Percentiles rank a stretch among this genome's conserved stretches.
Conservation (phyloP, 345 rosid species). For the Toxicodendron radicans region DNA sequence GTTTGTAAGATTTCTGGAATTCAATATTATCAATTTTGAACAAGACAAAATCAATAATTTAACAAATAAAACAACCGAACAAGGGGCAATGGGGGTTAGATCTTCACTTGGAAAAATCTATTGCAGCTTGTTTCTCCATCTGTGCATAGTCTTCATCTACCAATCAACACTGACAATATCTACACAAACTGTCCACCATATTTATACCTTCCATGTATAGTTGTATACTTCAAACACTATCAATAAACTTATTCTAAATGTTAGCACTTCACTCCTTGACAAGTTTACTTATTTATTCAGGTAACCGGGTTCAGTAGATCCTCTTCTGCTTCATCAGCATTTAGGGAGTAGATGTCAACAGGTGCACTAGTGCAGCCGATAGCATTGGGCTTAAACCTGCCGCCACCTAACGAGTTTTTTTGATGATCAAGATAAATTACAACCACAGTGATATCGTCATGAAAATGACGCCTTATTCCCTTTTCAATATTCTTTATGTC, state of each 20-base stretch:
- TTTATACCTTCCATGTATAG: not conserved
- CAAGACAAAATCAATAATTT: slow-evolving; percentile 8
- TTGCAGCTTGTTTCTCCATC: slow-evolving; percentile 5
- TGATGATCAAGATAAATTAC: slow-evolving; percentile 75
- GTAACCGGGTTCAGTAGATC: slow-evolving; percentile 27
- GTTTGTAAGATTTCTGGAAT: slow-evolving; percentile 9
- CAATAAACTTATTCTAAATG: slow-evolving; percentile 12
- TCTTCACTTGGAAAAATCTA: slow-evolving; percentile 21
- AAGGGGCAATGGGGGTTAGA: slow-evolving; percentile 12
- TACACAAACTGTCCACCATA: slow-evolving; percentile 16
- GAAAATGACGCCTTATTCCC: slow-evolving; percentile 76
- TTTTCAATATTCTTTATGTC: slow-evolving; percentile 57
- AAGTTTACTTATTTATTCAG: slow-evolving; percentile 10
- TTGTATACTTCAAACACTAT: not conserved
- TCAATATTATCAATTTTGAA: slow-evolving; percentile 2
- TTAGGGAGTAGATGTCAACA: slow-evolving; percentile 65
- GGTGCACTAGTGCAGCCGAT: slow-evolving; percentile 65
- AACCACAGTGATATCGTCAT: slow-evolving; percentile 71
- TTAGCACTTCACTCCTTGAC: not conserved
- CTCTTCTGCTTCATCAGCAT: slow-evolving; percentile 47
- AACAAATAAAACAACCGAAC: slow-evolving; percentile 7
- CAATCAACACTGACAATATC: slow-evolving; percentile 14
- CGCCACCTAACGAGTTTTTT: slow-evolving; percentile 23
- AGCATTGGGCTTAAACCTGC: slow-evolving; percentile 28
- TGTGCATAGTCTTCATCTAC: slow-evolving; percentile 13